A percentile compares a stretch with the other conserved stretches of the same genome.
Evolutionary conservation across 192 early-diverging fungal species (phyloP).

Genomic region (Gonapodya sp.): DNA sequence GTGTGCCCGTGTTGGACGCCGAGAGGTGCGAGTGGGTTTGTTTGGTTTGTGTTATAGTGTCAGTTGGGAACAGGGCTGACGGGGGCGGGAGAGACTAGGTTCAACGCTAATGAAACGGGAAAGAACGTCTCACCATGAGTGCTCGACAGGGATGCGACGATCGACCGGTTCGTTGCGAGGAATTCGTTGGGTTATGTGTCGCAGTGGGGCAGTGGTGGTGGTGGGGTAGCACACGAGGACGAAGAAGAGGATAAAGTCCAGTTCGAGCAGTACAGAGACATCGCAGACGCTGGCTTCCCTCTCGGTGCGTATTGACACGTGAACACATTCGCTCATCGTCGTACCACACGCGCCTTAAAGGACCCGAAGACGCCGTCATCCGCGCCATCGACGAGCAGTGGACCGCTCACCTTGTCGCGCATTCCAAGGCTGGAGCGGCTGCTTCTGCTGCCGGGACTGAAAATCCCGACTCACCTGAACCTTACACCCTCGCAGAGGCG

Average conservation of each 20-base stretch:
- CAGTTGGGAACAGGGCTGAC: background rate
- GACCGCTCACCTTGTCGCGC: background rate
- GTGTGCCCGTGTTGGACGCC: background rate
- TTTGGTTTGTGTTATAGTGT: background rate
- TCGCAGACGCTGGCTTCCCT: background rate
- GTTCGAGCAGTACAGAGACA: constrained; percentile 1
- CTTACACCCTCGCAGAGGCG: background rate
- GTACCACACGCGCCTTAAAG: background rate
- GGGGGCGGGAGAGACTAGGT: too few relatives aligned
- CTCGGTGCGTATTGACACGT: background rate
- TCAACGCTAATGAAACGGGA: background rate
- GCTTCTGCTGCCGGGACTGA: background rate
- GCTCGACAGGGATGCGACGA: constrained; percentile 1
- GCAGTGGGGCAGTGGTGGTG: background rate
- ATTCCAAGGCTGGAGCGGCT: background rate
- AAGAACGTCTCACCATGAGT: background rate
- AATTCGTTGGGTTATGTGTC: background rate
- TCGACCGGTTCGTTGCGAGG: background rate
- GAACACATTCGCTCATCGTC: background rate
- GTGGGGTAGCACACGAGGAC: background rate
- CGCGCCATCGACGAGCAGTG: background rate
- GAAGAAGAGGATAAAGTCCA: background rate
- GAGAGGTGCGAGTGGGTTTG: background rate
- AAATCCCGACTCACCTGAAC: background rate
- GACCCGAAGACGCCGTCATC: background rate